phyloP scores from a whole-genome alignment of 1,139 yeast species.

The Lodderomyces theae region DNA sequence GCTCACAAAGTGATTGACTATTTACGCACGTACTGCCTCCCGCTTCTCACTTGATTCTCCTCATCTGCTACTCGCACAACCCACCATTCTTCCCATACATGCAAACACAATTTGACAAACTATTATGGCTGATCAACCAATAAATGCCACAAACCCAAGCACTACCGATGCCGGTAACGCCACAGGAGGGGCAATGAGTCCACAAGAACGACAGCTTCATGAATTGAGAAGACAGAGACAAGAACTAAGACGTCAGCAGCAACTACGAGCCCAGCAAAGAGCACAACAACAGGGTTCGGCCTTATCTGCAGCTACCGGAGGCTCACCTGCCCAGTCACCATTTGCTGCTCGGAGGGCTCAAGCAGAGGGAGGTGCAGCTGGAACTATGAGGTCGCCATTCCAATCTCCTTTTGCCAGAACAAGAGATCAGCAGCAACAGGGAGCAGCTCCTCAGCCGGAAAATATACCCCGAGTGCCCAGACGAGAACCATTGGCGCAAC shows the following conservation, averaged over 20 bases:
- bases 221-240: constrained; percentile 20
- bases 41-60: not conserved
- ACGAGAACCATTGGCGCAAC: constrained; percentile 2
- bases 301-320: not conserved
- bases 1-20: too few relatives aligned
- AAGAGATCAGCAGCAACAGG: not conserved
- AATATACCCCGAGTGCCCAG: not conserved
- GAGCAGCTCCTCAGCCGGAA: not conserved
- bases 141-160: constrained; percentile 7
- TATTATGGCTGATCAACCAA: constrained; percentile 7
- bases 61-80: not conserved
- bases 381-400: constrained; percentile 1
- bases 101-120: constrained; percentile 1
- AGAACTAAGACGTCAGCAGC: constrained; percentile 19
- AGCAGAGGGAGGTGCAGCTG: constrained; percentile 4
- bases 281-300: constrained; percentile 7
- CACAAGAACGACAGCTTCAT: constrained; percentile 19
- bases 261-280: constrained; percentile 5
- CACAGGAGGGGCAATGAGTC: constrained; percentile 14
- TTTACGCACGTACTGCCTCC: too few relatives aligned
- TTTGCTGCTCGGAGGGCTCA: not conserved
- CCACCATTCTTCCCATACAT: not conserved
- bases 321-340: not conserved
- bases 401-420: constrained; percentile 9
- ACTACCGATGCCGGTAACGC: constrained; percentile 1